These are phyloP conservation scores for Ceratobasidium sp. DNA, from an alignment of 1,284 basidiomycete genomes.

Conservation along the genomic window DNA sequence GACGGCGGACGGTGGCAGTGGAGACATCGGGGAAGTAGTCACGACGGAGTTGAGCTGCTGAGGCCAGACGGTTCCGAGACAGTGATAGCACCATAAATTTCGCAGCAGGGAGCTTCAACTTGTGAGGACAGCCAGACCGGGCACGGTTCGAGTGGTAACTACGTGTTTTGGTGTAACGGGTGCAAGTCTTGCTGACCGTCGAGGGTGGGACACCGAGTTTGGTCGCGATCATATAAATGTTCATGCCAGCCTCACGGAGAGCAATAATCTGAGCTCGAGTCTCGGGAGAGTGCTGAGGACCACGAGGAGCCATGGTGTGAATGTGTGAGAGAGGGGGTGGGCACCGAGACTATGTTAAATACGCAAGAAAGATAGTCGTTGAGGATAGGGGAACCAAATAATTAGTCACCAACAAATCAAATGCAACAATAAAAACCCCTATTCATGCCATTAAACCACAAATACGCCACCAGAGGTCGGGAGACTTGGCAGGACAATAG, in stretches of 20 bases:
- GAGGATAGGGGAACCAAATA: neutral
- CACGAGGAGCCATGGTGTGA: neutral
- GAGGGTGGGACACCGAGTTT: constrained; percentile 4
- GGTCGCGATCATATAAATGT: constrained; percentile 9
- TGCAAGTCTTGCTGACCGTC: neutral
- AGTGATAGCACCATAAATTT: constrained; percentile 17
- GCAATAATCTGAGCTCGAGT: constrained; percentile 1
- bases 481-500: neutral
- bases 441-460: constrained; percentile 1
- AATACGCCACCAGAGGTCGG: neutral
- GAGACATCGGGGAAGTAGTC: constrained; percentile 25
- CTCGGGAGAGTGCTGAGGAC: constrained; percentile 4
- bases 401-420: neutral
- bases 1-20: neutral
- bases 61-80: neutral
- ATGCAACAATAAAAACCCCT: neutral
- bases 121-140: neutral
- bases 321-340: neutral
- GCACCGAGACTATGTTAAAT: too few species aligned
- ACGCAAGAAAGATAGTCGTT: too few species aligned
- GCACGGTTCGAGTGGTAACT: constrained; percentile 4
- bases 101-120: constrained; percentile 6
- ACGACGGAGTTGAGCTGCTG: neutral
- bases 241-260: neutral
- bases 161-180: neutral